phyloP scores from a whole-genome alignment of 495 filamentous ascomycete species.

The Aspergillus mulundensis region DNA sequence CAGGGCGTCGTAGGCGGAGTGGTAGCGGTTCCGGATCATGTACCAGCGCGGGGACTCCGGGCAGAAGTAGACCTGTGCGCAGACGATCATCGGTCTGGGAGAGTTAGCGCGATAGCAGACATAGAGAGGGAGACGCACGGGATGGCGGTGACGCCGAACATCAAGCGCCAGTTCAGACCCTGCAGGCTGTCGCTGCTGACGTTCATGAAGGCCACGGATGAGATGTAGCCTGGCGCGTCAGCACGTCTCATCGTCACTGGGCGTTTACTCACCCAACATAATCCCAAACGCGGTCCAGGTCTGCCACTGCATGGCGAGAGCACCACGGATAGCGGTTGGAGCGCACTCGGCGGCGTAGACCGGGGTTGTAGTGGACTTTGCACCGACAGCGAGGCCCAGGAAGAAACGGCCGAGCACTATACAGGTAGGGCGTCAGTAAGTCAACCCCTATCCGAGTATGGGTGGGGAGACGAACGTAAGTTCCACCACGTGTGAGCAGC shows the following conservation, averaged over 20 bases:
- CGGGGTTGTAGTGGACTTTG: constrained; percentile 55
- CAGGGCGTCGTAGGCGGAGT: constrained; percentile 44
- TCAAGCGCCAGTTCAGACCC: constrained; percentile 40
- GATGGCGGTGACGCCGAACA: constrained; percentile 47
- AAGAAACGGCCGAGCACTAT: constrained; percentile 50
- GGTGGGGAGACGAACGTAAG: constrained; percentile 21
- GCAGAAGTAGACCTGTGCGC: constrained; percentile 55
- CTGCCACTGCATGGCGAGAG: constrained; percentile 61
- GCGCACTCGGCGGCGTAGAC: constrained; percentile 56
- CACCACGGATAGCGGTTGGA: constrained; percentile 53
- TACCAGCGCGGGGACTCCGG: constrained; percentile 66
- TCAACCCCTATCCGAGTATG: no score
- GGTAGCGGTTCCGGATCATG: constrained; percentile 50
- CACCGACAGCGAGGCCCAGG: constrained; percentile 57
- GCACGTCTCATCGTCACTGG: background rate
- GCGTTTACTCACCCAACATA: constrained; percentile 56
- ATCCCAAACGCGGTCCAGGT: constrained; percentile 75
- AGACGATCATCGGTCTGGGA: constrained; percentile 31
- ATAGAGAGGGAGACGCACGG: constrained; percentile 7
- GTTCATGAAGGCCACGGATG: constrained; percentile 61
- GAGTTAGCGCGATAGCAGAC: background rate
- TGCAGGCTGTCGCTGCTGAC: constrained; percentile 43
- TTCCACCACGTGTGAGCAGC: constrained; percentile 48
- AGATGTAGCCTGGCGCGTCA: constrained; percentile 47
- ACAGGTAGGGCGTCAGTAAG: no score